Base-by-base conservation (phyloP, 768 basidiomycete species). In the Auricularia auricula-judae region DNA sequence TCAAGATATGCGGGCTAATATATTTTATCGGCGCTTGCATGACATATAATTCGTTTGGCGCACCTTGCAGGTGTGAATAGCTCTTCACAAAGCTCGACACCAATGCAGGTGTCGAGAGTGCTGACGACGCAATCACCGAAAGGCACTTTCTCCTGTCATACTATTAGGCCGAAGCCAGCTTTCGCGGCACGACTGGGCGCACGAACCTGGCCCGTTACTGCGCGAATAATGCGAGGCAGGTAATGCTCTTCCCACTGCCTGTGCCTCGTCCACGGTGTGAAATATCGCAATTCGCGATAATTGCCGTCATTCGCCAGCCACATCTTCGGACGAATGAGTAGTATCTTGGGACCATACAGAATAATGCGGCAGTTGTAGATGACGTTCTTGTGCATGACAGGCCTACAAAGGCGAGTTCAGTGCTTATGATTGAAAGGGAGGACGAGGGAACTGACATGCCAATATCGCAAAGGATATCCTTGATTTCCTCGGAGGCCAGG, bases 241-340 rank as follows among this genome's bases (percentile, higher is more conserved):
- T 86, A 92, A 71, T 95, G 92, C 61, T 97, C 92, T 73, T 98
- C 97, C 76, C 85, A 88, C 72, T 93, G 82, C 36, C 87, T 83
- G 71, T 91, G 90, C 72, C 94, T 96, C 71, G 79, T 77, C 96
- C 97, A 99, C 0, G 97, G 94, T 2, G 96, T 93, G 70, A 99
- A 99, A 73, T 93, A 91, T 14, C 89, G 78, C 70, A 89, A 77
- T 73, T 88, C 86, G 68, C 97, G 89, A 74, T 99, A 99, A 72
- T 98, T 98, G 3, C 97, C 97, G 70, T 97, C 93, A 72, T 98
- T 98, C 1, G 97, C 97, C 56, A 99, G 80, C 97, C 97, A 99
- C 95, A 99, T 95, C 79, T 98, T 99, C 0, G 97, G 97, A 29
- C 97, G 86, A 67, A 99, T 98, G 67, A 98, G 85, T 1, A 98